Conservation (phyloP, 2,329 filamentous ascomycete species). For the Trichoderma atrobrunneum region DNA sequence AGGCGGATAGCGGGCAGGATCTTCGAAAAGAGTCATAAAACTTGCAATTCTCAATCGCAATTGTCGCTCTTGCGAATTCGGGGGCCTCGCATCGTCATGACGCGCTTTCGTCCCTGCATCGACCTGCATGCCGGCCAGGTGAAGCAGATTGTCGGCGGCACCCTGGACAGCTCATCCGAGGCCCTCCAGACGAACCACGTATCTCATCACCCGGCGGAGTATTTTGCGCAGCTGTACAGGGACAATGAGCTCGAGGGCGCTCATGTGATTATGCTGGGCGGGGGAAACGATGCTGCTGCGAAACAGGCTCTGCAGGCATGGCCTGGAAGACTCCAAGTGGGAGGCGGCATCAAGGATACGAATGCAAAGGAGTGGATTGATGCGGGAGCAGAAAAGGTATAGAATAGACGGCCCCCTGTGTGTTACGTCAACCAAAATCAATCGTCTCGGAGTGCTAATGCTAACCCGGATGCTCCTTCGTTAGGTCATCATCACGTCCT, state of each 20-base stretch:
- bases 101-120: constrained; percentile 91
- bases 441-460: not conserved
- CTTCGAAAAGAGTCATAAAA: constrained; percentile 1
- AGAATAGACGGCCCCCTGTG: constrained; percentile 20
- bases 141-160: constrained; percentile 97
- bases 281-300: constrained; percentile 79
- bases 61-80: not conserved
- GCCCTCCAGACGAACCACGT: constrained; percentile 89
- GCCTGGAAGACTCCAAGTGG: constrained; percentile 80
- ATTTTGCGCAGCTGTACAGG: constrained; percentile 81
- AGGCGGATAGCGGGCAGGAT: not conserved
- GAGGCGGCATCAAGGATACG: constrained; percentile 84
- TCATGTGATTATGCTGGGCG: constrained; percentile 95
- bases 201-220: constrained; percentile 73
- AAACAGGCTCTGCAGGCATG: constrained; percentile 73
- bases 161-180: constrained; percentile 65
- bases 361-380: constrained; percentile 88
- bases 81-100: constrained; percentile 57
- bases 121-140: constrained; percentile 96
- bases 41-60: not conserved
- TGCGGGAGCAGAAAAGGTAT: constrained; percentile 82
- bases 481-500: constrained; percentile 96
- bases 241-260: constrained; percentile 71
- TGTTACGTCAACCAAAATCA: not conserved
- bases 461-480: not conserved